phyloP scores from a whole-genome alignment of 2,329 filamentous ascomycete species.

The Leptoxyphium fumago region DNA sequence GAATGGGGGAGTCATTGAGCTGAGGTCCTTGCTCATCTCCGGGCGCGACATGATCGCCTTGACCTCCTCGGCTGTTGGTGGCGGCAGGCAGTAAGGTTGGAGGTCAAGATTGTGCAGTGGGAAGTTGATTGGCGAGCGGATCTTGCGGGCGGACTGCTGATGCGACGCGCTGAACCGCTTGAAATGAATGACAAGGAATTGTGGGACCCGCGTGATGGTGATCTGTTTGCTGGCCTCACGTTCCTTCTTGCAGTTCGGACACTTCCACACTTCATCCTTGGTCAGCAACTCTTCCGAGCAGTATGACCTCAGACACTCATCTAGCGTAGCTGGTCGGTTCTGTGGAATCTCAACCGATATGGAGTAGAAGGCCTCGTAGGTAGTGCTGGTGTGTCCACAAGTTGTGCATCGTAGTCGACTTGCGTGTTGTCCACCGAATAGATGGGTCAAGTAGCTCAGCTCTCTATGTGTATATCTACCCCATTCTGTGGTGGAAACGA shows the following conservation, averaged over 20 bases:
- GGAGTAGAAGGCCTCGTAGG: slow-evolving; percentile 56
- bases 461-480: slow-evolving; percentile 52
- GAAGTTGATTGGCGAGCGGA: slow-evolving; percentile 58
- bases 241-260: slow-evolving; percentile 56
- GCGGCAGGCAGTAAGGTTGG: slow-evolving; percentile 42
- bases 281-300: slow-evolving; percentile 52
- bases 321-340: slow-evolving; percentile 43
- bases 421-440: slow-evolving; percentile 62
- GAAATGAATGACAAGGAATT: slow-evolving; percentile 64
- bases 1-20: slow-evolving; percentile 42
- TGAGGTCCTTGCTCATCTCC: slow-evolving; percentile 8
- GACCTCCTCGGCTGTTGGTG: slow-evolving; percentile 22
- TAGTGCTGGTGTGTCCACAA: slow-evolving; percentile 49
- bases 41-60: slow-evolving; percentile 14
- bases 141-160: slow-evolving; percentile 47
- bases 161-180: slow-evolving; percentile 49
- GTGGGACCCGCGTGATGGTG: slow-evolving; percentile 62
- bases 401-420: slow-evolving; percentile 46
- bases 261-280: slow-evolving; percentile 55
- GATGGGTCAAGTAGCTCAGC: slow-evolving; percentile 59
- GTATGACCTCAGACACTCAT: slow-evolving; percentile 57
- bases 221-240: slow-evolving; percentile 55
- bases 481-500: slow-evolving; percentile 65
- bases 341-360: slow-evolving; percentile 57
- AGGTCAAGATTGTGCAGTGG: slow-evolving; percentile 57